phyloP scores from a whole-genome alignment of 164 flowering plant species.

The Tetrastigma voinierianum region DNA sequence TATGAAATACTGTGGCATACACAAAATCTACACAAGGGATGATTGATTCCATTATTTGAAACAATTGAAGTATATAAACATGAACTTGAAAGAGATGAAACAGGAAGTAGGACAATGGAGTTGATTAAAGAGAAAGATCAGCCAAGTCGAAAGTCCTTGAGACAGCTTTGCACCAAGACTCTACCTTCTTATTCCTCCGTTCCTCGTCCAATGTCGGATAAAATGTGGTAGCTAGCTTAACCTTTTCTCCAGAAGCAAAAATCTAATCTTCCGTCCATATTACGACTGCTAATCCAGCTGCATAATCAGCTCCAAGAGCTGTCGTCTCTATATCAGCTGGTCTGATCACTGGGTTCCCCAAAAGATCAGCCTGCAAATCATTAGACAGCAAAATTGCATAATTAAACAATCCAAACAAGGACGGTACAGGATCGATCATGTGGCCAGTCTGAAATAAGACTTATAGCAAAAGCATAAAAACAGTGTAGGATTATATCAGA shows the following conservation, averaged over 20 bases:
- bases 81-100: no score
- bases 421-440: neutral
- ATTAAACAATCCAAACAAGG: neutral
- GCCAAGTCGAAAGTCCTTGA: slow-evolving; percentile 84
- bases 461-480: no score
- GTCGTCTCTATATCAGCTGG: slow-evolving; percentile 94
- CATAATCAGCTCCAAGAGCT: slow-evolving; percentile 95
- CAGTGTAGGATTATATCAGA: no score
- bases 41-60: no score
- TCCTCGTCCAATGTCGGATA: slow-evolving; percentile 47
- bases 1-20: no score
- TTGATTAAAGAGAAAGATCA: slow-evolving; percentile 62
- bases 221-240: slow-evolving; percentile 42
- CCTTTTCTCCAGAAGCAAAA: slow-evolving; percentile 50
- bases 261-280: slow-evolving; percentile 70
- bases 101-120: neutral
- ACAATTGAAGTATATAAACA: no score
- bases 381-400: neutral
- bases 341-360: slow-evolving; percentile 83
- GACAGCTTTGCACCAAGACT: slow-evolving; percentile 89
- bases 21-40: no score
- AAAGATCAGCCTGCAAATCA: slow-evolving; percentile 68
- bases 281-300: slow-evolving; percentile 91
- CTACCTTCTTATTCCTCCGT: slow-evolving; percentile 68
- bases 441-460: neutral